Conservation (phyloP, 148 eudicot species). For the Chenopodium formosanum region DNA sequence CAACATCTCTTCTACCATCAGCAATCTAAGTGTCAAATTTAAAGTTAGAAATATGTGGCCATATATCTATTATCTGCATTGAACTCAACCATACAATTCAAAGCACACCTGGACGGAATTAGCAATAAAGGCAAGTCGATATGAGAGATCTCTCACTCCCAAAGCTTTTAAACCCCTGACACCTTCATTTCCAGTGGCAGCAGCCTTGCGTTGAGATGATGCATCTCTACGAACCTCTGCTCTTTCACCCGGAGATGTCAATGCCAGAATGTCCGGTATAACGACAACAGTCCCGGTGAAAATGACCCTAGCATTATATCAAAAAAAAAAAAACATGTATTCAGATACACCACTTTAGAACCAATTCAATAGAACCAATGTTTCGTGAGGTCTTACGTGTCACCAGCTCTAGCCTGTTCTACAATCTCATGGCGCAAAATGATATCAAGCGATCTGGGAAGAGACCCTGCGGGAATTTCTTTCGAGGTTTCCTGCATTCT, state of each 20-base stretch:
- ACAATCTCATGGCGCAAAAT: conserved; percentile 96
- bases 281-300: conserved; percentile 94
- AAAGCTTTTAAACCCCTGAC: conserved; percentile 86
- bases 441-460: conserved; percentile 91
- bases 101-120: conserved; percentile 87
- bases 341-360: not conserved
- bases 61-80: not conserved
- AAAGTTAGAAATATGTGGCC: not conserved
- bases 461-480: conserved; percentile 96
- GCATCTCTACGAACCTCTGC: conserved; percentile 80
- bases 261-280: conserved; percentile 85
- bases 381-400: conserved; percentile 52
- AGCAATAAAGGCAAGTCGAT: conserved; percentile 90
- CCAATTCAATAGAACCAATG: not conserved
- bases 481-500: conserved; percentile 95
- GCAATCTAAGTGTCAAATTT: conserved; percentile 42
- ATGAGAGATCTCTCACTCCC: conserved; percentile 96
- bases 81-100: not conserved
- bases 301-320: conserved; percentile 57
- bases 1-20: conserved; percentile 88
- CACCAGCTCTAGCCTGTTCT: conserved; percentile 99
- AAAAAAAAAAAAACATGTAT: not conserved
- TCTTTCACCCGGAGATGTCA: conserved; percentile 97
- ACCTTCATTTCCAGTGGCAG: conserved; percentile 65
- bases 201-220: conserved; percentile 57